Percentiles rank a stretch among this genome's conserved stretches.
These are phyloP conservation scores for Grosmannia clavigera DNA, from an alignment of 2,329 filamentous ascomycete genomes.

Conservation along the genomic window DNA sequence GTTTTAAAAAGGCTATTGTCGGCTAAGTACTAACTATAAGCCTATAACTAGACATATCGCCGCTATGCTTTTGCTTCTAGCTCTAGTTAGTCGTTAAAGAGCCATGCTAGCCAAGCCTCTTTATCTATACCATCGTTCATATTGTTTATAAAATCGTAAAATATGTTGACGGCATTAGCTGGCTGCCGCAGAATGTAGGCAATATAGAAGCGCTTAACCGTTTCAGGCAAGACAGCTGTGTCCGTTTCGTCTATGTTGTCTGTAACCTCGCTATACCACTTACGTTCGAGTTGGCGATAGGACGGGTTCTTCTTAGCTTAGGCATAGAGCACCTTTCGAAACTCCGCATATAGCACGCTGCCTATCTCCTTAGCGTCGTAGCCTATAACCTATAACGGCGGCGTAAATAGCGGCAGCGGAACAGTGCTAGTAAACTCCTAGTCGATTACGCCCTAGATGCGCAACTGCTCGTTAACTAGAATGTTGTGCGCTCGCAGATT, in stretches of 20 bases:
- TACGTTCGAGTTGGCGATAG: neutral
- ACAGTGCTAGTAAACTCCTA: conserved; percentile 16
- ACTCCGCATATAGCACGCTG: neutral
- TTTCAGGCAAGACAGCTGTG: neutral
- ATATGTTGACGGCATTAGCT: conserved; percentile 1
- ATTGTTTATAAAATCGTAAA: neutral
- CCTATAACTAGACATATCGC: neutral
- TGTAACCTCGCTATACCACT: conserved; percentile 3
- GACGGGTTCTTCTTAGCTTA: neutral
- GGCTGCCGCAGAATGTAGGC: conserved; percentile 2
- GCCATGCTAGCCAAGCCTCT: neutral
- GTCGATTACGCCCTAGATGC: conserved; percentile 16
- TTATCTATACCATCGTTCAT: neutral
- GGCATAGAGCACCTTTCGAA: neutral
- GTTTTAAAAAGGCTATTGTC: conserved; percentile 2
- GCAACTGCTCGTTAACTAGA: conserved; percentile 15
- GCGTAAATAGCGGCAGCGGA: conserved; percentile 8
- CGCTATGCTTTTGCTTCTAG: neutral
- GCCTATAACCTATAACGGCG: conserved; percentile 12
- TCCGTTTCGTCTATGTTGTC: neutral
- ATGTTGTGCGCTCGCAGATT: conserved; percentile 16
- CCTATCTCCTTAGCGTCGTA: neutral
- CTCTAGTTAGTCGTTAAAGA: neutral
- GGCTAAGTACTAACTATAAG: neutral
- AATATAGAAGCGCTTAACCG: neutral